phyloP scores from a whole-genome alignment of 2,329 filamentous ascomycete genomes.

The Penicillium hordei region DNA sequence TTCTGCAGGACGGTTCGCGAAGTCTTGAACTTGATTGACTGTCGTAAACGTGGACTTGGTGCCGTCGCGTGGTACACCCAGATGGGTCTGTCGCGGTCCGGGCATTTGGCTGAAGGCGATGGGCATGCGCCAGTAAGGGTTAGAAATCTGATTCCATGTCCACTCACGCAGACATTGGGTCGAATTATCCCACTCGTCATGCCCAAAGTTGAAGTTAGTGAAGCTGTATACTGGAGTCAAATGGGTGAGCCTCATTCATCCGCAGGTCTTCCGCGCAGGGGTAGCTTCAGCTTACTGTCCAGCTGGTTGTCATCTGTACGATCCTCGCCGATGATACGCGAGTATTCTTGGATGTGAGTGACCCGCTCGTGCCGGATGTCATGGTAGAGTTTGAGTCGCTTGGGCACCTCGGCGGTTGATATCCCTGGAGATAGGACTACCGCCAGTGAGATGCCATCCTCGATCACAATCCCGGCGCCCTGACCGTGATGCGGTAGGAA shows the following conservation, averaged over 20 bases:
- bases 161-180: conserved; percentile 50
- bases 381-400: conserved; percentile 60
- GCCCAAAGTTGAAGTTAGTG: conserved; percentile 49
- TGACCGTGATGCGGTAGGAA: conserved; percentile 65
- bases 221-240: not conserved
- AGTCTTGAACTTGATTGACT: conserved; percentile 53
- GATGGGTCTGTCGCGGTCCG: conserved; percentile 43
- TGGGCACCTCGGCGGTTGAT: conserved; percentile 48
- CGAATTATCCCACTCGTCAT: conserved; percentile 60
- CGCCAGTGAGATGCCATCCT: conserved; percentile 62
- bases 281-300: not conserved
- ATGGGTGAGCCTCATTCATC: too few relatives aligned
- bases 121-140: conserved; percentile 48
- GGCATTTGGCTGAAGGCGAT: conserved; percentile 50
- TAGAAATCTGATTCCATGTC: conserved; percentile 46
- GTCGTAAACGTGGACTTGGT: conserved; percentile 46
- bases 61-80: conserved; percentile 19
- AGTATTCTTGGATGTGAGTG: conserved; percentile 52
- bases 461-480: conserved; percentile 64
- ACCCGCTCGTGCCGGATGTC: conserved; percentile 59
- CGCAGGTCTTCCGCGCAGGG: too few relatives aligned
- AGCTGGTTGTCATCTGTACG: not conserved
- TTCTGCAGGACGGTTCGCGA: conserved; percentile 52
- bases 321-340: not conserved
- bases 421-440: conserved; percentile 56